Conservation (phyloP, 257 asterid species). For the Osmanthus fragrans region DNA sequence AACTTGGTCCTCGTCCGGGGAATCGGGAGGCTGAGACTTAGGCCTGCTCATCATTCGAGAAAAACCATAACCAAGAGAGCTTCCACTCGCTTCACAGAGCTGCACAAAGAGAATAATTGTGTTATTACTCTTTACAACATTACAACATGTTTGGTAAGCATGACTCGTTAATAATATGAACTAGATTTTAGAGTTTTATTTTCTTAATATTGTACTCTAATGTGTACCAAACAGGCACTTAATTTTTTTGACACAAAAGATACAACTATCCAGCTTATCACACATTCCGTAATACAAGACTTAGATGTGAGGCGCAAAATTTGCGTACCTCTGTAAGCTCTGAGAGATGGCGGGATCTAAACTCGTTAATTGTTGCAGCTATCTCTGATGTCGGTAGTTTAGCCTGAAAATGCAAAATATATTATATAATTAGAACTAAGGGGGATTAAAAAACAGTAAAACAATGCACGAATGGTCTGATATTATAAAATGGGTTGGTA, state of each 20-base stretch:
- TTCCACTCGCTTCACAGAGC: constrained; percentile 83
- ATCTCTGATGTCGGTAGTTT: constrained; percentile 90
- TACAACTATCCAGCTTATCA: constrained; percentile 1
- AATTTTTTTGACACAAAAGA: not conserved
- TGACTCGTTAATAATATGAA: not conserved
- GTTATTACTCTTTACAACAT: not conserved
- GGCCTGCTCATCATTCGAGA: constrained; percentile 62
- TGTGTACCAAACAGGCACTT: not conserved
- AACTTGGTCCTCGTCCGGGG: constrained; percentile 62
- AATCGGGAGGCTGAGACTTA: constrained; percentile 51
- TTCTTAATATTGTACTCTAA: not conserved
- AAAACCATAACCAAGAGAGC: constrained; percentile 93
- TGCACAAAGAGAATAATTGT: constrained; percentile 33
- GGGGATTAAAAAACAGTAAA: not conserved
- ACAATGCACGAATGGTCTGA: not conserved
- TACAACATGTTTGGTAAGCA: not conserved
- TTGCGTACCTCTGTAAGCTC: constrained; percentile 90
- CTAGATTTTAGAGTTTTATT: not conserved
- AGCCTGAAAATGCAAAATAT: constrained; percentile 46
- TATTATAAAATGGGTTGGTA: not conserved
- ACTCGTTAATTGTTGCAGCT: constrained; percentile 88
- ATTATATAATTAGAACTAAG: not conserved
- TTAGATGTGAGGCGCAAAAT: not conserved
- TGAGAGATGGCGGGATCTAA: constrained; percentile 93
- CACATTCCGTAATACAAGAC: not conserved